Percentiles rank a stretch among this genome's conserved stretches.
Evolutionary conservation across 305 asterid species (phyloP).

Genomic region (Fraxinus velutina): DNA sequence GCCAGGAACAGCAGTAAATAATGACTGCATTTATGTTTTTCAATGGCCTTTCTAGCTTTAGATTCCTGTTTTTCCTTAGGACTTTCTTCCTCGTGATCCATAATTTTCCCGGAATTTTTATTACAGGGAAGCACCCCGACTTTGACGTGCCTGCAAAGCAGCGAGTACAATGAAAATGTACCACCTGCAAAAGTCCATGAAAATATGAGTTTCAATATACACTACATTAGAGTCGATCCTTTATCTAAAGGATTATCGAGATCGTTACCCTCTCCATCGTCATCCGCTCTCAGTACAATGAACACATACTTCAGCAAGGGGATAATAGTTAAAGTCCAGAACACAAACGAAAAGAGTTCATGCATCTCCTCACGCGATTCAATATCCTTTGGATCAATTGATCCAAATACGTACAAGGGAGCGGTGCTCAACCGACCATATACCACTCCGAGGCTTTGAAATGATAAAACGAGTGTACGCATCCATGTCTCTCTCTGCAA

Average conservation of each 20-base stretch:
- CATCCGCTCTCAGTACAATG: constrained; percentile 73
- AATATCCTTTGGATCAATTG: constrained; percentile 48
- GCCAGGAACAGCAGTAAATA: constrained; percentile 68
- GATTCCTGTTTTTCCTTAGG: constrained; percentile 43
- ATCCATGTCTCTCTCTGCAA: constrained; percentile 76
- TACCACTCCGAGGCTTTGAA: constrained; percentile 90
- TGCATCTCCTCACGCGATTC: constrained; percentile 53
- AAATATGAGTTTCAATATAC: constrained; percentile 17
- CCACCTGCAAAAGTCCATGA: constrained; percentile 62
- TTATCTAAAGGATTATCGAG: constrained; percentile 8
- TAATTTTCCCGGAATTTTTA: constrained; percentile 41
- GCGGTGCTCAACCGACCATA: constrained; percentile 87
- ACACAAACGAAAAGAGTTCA: constrained; percentile 75
- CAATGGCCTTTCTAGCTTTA: constrained; percentile 64
- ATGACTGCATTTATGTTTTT: constrained; percentile 65
- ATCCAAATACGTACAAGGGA: constrained; percentile 78
- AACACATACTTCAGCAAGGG: constrained; percentile 77
- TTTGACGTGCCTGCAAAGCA: constrained; percentile 77
- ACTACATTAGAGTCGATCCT: not conserved
- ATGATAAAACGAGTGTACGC: constrained; percentile 58
- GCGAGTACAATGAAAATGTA: constrained; percentile 77
- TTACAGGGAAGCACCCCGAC: constrained; percentile 75
- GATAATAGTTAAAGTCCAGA: constrained; percentile 76
- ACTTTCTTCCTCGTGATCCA: constrained; percentile 46
- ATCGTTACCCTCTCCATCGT: constrained; percentile 75